Evolutionary conservation across 1,139 yeast genomes (phyloP).

Genomic region (Yarrowia galli): DNA sequence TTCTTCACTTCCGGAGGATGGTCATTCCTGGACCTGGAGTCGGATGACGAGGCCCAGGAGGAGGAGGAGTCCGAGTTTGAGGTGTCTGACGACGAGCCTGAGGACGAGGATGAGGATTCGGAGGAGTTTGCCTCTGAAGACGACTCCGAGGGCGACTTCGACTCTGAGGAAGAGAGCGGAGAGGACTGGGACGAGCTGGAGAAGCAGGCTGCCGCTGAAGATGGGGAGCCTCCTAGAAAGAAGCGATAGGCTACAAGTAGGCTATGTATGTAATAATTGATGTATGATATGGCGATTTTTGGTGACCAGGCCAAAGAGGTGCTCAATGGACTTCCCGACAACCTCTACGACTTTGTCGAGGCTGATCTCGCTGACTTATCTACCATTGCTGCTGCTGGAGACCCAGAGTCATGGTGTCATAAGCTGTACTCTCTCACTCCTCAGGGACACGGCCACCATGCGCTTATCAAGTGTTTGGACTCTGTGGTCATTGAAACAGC

Average conservation of each 20-base stretch:
- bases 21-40: slow-evolving; percentile 76
- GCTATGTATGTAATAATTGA: slow-evolving; percentile 14
- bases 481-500: too few species aligned
- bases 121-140: slow-evolving; percentile 45
- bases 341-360: slow-evolving; percentile 47
- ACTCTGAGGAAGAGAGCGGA: slow-evolving; percentile 46
- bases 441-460: too few species aligned
- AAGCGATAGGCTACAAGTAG: slow-evolving; percentile 4
- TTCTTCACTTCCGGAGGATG: slow-evolving; percentile 92
- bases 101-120: slow-evolving; percentile 47
- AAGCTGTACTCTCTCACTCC: too few species aligned
- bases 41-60: slow-evolving; percentile 60
- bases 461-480: too few species aligned
- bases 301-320: slow-evolving; percentile 55
- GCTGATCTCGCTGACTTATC: slow-evolving; percentile 54
- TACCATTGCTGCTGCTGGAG: slow-evolving; percentile 56
- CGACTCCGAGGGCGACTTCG: slow-evolving; percentile 42
- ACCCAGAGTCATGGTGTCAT: too few species aligned
- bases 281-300: slow-evolving; percentile 50
- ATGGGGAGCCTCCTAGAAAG: slow-evolving; percentile 36
- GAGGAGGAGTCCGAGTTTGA: slow-evolving; percentile 54
- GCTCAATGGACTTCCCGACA: slow-evolving; percentile 32
- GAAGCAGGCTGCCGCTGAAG: slow-evolving; percentile 41
- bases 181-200: slow-evolving; percentile 47
- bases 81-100: slow-evolving; percentile 49